Evolutionary conservation across 1,284 basidiomycete species (phyloP), one percentile per base, ranked within the genome.

Genomic region (Anthracocystis panici-leucophaei): DNA sequence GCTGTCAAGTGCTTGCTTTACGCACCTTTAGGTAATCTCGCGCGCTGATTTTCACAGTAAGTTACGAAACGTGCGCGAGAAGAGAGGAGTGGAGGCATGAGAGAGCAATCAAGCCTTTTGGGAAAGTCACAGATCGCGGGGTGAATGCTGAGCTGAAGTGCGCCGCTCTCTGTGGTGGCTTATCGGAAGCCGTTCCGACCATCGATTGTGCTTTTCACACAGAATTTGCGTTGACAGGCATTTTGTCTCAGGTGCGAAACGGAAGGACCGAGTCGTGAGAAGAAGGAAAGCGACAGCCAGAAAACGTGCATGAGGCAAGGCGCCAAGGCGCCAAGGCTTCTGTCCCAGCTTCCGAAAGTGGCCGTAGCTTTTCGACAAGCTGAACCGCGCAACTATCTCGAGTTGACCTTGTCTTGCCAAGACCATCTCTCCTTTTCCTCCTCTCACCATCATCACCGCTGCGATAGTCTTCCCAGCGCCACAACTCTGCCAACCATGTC

Each of bases 21-120:
- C 48, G 66, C 60, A 63, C 60, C 35, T 21, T 69, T 60, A 69
- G 57, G 66, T 69, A 60, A 69, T 69, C 35, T 45, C 25, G 48
- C 44, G 25, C 51, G 14, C 8, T 21, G 35, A 41, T 41, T 41
- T 16, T 41, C 12, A 25, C 33, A 10, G 38, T 20, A 25, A 51
- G 6, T 27, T 27, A 27, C 8, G 14, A 57, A 58, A 57, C 51
- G 65, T 57, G 59, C 52, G 20, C 64, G n/a, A 18, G 42, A 35
- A 29, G 48, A 14, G 27, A 51, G 42, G 23, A 38, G 64, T 59
- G 58, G 54, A 67, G 58, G 65, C 65, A 48, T 44, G 50, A 48
- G 18, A 21, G 46, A 16, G 20, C 27, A 27, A 7, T 27, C 27
- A n/a, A n/a, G n/a, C n/a, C 29, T 25, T 41, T 40, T 38, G 31